Evolutionary conservation across 768 basidiomycete species (phyloP).

Genomic region (Sarcomyxa edulis): DNA sequence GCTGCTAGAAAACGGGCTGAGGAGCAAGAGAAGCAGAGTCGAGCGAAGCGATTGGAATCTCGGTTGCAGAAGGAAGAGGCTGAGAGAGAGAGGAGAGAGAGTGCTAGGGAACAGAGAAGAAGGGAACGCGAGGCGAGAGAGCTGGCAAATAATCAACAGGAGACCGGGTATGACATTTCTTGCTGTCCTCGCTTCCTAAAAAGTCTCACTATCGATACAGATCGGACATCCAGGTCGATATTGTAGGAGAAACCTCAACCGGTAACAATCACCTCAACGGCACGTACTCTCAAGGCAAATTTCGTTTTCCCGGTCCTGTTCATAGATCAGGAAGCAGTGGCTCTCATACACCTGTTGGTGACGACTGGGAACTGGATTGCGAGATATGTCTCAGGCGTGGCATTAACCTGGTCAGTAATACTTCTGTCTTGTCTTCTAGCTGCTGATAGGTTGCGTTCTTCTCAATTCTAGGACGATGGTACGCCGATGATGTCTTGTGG

Average conservation of each 20-base stretch:
- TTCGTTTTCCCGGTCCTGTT: slow-evolving; percentile 9
- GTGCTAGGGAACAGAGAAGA: slow-evolving; percentile 50
- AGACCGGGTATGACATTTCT: slow-evolving; percentile 10
- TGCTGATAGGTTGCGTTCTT: slow-evolving; percentile 5
- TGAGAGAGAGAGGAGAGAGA: slow-evolving; percentile 49
- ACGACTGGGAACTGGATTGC: slow-evolving; percentile 85
- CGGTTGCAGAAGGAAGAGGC: slow-evolving; percentile 54
- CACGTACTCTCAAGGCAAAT: slow-evolving; percentile 1
- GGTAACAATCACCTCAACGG: neutral
- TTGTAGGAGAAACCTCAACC: neutral
- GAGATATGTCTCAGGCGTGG: slow-evolving; percentile 77
- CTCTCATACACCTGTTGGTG: slow-evolving; percentile 48
- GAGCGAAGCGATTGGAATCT: slow-evolving; percentile 53
- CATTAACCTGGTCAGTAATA: slow-evolving; percentile 65
- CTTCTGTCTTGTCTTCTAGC: neutral
- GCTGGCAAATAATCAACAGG: slow-evolving; percentile 20
- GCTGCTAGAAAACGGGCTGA: slow-evolving; percentile 58
- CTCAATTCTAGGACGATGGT: slow-evolving; percentile 63
- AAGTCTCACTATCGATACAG: slow-evolving; percentile 1
- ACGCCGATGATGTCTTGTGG: slow-evolving; percentile 79
- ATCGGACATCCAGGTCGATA: neutral
- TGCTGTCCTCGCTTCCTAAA: too few relatives aligned
- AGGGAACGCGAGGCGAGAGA: slow-evolving; percentile 44
- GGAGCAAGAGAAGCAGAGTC: slow-evolving; percentile 61
- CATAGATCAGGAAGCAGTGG: slow-evolving; percentile 32